phyloP scores from a whole-genome alignment of 2,329 filamentous ascomycete genomes.

The Raffaelea deltoideospora region DNA sequence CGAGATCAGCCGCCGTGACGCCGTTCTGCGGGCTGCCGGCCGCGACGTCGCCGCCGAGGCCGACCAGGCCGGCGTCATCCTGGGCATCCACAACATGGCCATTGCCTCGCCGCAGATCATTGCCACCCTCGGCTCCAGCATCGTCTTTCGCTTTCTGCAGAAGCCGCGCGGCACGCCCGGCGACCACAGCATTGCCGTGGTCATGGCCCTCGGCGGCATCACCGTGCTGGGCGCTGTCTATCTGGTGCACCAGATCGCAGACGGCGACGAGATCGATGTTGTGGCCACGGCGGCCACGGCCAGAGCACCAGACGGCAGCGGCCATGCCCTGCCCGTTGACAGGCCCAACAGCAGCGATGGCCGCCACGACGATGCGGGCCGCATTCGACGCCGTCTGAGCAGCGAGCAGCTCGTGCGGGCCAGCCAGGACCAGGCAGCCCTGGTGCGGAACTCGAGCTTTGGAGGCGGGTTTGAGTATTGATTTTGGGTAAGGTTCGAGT shows the following conservation, averaged over 20 bases:
- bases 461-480: conserved; percentile 30
- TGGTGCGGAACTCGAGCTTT: conserved; percentile 34
- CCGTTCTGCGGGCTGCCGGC: conserved; percentile 26
- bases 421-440: conserved; percentile 28
- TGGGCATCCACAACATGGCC: conserved; percentile 92
- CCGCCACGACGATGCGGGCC: conserved; percentile 1
- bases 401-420: conserved; percentile 24
- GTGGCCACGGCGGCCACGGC: conserved; percentile 7
- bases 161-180: conserved; percentile 74
- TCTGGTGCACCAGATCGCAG: conserved; percentile 51
- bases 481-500: no score
- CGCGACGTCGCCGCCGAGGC: conserved; percentile 27
- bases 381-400: conserved; percentile 22
- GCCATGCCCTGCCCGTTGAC: not conserved
- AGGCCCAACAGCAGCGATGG: conserved; percentile 17
- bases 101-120: conserved; percentile 85
- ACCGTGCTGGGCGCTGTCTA: conserved; percentile 65
- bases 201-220: conserved; percentile 68
- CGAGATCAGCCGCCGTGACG: conserved; percentile 74
- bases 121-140: conserved; percentile 68
- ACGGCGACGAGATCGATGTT: conserved; percentile 41
- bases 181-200: conserved; percentile 76
- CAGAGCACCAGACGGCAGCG: no score
- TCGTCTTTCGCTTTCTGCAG: conserved; percentile 74
- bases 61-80: conserved; percentile 75